phyloP scores from a whole-genome alignment of 192 early-diverging fungal species.

The Fimicolochytrium jonesii region DNA sequence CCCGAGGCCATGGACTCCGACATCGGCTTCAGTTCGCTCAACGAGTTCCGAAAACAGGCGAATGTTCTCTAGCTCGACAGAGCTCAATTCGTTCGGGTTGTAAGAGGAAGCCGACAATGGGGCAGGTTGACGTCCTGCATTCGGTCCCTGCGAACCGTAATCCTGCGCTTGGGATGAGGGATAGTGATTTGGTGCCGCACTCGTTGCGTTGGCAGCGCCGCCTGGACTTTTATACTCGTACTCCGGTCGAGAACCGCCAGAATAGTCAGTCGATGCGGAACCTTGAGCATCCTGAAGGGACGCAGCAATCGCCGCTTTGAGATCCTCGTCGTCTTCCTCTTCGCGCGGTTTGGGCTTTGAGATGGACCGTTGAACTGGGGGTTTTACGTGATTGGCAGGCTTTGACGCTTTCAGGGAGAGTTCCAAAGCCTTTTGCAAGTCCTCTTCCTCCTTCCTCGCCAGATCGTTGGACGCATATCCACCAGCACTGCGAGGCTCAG shows the following conservation, averaged over 20 bases:
- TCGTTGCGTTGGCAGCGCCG: too few relatives aligned
- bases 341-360: slow-evolving; percentile 9
- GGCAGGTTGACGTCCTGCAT: too few relatives aligned
- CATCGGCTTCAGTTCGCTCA: slow-evolving; percentile 68
- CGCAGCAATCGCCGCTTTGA: slow-evolving; percentile 88
- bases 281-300: slow-evolving; percentile 69
- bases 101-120: not conserved
- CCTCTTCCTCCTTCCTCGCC: slow-evolving; percentile 40
- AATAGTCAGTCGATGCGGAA: not conserved
- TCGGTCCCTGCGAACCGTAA: too few relatives aligned
- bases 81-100: slow-evolving; percentile 58
- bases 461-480: not conserved
- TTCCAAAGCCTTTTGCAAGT: slow-evolving; percentile 38
- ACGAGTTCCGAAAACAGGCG: slow-evolving; percentile 85
- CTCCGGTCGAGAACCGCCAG: not conserved
- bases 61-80: slow-evolving; percentile 83
- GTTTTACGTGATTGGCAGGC: not conserved
- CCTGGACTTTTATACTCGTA: slow-evolving; percentile 19
- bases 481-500: not conserved
- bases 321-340: slow-evolving; percentile 78
- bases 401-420: slow-evolving; percentile 25
- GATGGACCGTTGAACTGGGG: not conserved
- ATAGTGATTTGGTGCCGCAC: too few relatives aligned
- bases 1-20: slow-evolving; percentile 56
- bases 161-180: too few relatives aligned